A percentile compares a stretch with the other conserved stretches of the same genome.
phyloP scores from a whole-genome alignment of 129 eudicot species.

The Flaveria ramosissima region DNA sequence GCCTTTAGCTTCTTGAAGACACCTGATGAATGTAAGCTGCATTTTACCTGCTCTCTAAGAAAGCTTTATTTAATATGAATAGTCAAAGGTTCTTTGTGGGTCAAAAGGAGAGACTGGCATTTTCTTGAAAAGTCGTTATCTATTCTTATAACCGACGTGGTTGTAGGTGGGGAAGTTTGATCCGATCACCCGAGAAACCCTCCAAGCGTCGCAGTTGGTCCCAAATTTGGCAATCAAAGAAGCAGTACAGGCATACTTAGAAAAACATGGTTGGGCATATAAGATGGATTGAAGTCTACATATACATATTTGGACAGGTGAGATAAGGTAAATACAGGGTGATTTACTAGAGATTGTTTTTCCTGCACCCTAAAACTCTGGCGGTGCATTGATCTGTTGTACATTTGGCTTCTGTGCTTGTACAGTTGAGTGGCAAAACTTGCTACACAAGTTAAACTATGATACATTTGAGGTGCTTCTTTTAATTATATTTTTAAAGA shows the following conservation, averaged over 20 bases:
- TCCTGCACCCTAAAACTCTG: slow-evolving; percentile 21
- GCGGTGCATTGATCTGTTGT: slow-evolving; percentile 21
- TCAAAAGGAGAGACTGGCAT: background rate
- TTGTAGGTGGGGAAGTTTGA: slow-evolving; percentile 85
- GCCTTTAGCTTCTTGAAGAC: no score
- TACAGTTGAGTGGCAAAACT: slow-evolving; percentile 3
- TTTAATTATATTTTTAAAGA: no score
- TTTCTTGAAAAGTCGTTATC: background rate
- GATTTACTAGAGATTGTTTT: slow-evolving; percentile 20
- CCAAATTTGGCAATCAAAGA: slow-evolving; percentile 91
- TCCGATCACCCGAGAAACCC: slow-evolving; percentile 77
- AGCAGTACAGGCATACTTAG: slow-evolving; percentile 74
- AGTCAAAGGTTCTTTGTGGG: background rate
- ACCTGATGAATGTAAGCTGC: no score
- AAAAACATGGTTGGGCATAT: slow-evolving; percentile 89
- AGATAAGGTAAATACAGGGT: slow-evolving; percentile 21
- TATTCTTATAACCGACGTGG: background rate
- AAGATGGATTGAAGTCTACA: slow-evolving; percentile 41
- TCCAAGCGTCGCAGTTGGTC: slow-evolving; percentile 55
- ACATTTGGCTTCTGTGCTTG: slow-evolving; percentile 24
- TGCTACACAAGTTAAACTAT: background rate
- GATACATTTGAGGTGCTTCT: background rate
- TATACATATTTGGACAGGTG: slow-evolving; percentile 4
- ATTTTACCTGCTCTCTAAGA: no score
- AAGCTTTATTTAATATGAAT: background rate